Base-by-base conservation (phyloP, 495 filamentous ascomycete genomes). In the Baudoinia panamericana region DNA sequence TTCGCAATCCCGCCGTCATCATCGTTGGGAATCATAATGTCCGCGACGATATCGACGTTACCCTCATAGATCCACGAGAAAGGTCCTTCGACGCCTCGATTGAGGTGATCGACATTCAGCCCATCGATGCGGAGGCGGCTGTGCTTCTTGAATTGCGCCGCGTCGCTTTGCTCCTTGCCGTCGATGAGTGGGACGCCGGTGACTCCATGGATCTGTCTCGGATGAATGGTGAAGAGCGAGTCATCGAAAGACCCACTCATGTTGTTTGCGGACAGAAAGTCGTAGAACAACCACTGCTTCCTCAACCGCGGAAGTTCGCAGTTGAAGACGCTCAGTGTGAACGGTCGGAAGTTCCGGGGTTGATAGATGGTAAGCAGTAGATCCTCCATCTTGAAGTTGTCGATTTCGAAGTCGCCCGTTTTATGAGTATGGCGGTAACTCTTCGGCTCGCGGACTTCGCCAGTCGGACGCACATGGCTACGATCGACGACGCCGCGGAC, bases 11-110 rank as follows among this genome's bases (percentile, higher is more conserved):
- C 29, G 46, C 85, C 82, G 35, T 93, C 80, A 29, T 75, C 75
- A 21, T 94, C 90, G 2, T 73, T 69, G 3, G 90, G 90, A 46
- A 97, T 78, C 75, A 90, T 82, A 39, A 96, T 75, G 49, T 97
- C 92, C 5, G 92, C 83, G 13, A 95, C 80, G 39, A 97, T 93
- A 56, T 97, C 92, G 27, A 97, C 90, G 37, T 82, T 87, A 6
- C 90, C 90, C 59, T 93, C 82, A 52, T 88, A 78, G 27, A 97
- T 97, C 90, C 90, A 97, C 0, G 84, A 87, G 56, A 97, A 96
- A 0, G 87, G 90, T 0, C 90, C 92, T 46, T 90, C 76, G 4
- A 94, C 80, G 22, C 90, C 88, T 24, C 85, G 79, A 54, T 97
- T 97, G 2, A 97, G 68, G 58, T 97, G 90, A 54, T 95, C 88